Conservation (phyloP, 495 filamentous ascomycete genomes). For the Aspergillus funiculosus region DNA sequence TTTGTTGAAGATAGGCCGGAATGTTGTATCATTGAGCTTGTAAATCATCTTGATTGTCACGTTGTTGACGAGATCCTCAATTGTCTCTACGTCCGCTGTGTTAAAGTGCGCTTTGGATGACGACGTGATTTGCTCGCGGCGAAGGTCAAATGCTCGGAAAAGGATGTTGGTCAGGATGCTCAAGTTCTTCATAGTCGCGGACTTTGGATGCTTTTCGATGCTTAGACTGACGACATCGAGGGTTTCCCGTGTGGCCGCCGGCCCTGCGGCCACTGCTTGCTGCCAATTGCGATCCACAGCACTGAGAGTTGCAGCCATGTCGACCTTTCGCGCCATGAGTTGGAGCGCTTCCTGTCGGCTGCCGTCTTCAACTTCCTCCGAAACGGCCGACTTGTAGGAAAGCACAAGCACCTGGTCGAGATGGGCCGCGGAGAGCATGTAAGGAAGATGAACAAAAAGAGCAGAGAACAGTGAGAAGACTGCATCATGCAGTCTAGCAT, state of each 20-base stretch:
- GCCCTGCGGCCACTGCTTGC: constrained; percentile 53
- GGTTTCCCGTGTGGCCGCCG: constrained; percentile 58
- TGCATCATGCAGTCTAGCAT: constrained; percentile 68
- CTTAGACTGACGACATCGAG: constrained; percentile 59
- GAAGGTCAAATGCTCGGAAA: constrained; percentile 65
- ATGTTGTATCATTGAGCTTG: constrained; percentile 93
- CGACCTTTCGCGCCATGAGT: constrained; percentile 65
- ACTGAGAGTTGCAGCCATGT: constrained; percentile 60
- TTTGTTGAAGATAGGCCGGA: constrained; percentile 84
- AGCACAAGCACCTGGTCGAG: constrained; percentile 62
- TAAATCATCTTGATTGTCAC: constrained; percentile 81
- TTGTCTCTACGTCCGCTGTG: constrained; percentile 48
- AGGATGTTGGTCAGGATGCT: constrained; percentile 62
- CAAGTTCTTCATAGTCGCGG: constrained; percentile 63
- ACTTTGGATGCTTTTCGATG: constrained; percentile 72
- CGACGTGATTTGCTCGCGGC: constrained; percentile 46
- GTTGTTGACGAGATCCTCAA: constrained; percentile 61
- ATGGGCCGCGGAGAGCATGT: constrained; percentile 71
- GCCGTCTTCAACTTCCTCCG: constrained; percentile 51
- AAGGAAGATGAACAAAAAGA: constrained; percentile 74
- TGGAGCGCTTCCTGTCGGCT: constrained; percentile 61
- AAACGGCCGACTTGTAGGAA: constrained; percentile 62
- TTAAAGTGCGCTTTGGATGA: constrained; percentile 36
- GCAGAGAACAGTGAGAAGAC: constrained; percentile 70
- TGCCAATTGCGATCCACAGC: constrained; percentile 66